Evolutionary conservation across 176 grass and related monocot species (phyloP), one percentile per base, ranked within the genome.

Genomic region (Guadua angustifolia): DNA sequence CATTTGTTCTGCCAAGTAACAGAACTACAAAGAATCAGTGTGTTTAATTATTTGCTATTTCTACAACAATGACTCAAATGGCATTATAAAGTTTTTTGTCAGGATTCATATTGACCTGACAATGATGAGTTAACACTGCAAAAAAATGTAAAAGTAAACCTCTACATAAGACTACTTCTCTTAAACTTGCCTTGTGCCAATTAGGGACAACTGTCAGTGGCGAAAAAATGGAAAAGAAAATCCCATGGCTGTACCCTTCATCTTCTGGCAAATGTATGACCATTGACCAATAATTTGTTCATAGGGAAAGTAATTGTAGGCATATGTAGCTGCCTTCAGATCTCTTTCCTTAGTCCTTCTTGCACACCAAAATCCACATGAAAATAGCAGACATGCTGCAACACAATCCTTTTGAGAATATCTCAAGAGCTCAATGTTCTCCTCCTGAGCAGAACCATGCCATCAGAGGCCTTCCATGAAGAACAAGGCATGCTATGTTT

Each of bases 161-260:
- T 36, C 71, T 53, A 55, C 47, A 35, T 49, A 74, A 74, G 71
- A 36, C 9, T 74, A 49, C 49, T 73, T 52, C 71, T 44, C 5
- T 77, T 77, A 77, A 26, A 77, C 71, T 53, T 52, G 26, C 26
- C 47, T 35, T 53, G 47, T 51, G 25, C 26, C 15, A 77, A 29
- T 61, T 8, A 44, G 2, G 15, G 22, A 62, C 14, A 19, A 18
- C 22, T 46, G 39, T 44, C 74, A 9, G 4, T 17, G 38, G 13
- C 5, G 4, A n/a, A 11, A 11, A 60, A 77, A 11, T 36, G 13
- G n/a, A 25, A 4, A 25, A 60, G 38, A 26, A 44, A 61, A 61
- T 6, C 2, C 42, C 74, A 77, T 16, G n/a, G 57, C 15, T 78
- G 39, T 40, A 46, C 55, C 75, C 22, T 62, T 45, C 56, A 77